phyloP scores from a whole-genome alignment of 2,329 filamentous ascomycete species.

The Neonectria coccinea region DNA sequence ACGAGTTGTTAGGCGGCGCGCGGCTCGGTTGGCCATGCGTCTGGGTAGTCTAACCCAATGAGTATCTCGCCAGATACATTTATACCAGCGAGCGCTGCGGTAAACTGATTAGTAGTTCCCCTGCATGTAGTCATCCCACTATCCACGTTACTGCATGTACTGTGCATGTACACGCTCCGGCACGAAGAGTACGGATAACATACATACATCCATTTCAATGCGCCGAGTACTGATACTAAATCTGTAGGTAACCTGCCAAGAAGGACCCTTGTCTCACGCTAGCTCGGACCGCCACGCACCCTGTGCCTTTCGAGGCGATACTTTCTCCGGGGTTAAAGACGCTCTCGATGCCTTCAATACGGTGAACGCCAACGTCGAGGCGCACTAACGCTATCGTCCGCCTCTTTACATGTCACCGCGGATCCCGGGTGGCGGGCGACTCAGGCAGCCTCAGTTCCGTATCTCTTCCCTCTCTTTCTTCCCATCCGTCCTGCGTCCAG shows the following conservation, averaged over 20 bases:
- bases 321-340: slow-evolving; percentile 6
- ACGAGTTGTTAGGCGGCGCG: neutral
- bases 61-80: too few relatives aligned
- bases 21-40: too few relatives aligned
- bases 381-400: slow-evolving; percentile 5
- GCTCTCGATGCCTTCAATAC: slow-evolving; percentile 18
- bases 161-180: too few relatives aligned
- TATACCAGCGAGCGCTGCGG: neutral
- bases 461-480: neutral
- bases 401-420: slow-evolving; percentile 1
- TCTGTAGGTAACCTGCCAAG: neutral
- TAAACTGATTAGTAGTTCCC: slow-evolving; percentile 11
- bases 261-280: slow-evolving; percentile 1
- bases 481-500: neutral
- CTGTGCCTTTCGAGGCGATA: slow-evolving; percentile 1
- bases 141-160: neutral
- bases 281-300: slow-evolving; percentile 15
- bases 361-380: slow-evolving; percentile 8
- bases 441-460: slow-evolving; percentile 10
- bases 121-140: slow-evolving; percentile 9
- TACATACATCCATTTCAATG: too few relatives aligned
- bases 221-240: too few relatives aligned
- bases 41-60: neutral
- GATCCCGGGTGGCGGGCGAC: slow-evolving; percentile 18
- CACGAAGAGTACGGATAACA: too few relatives aligned